phyloP scores from a whole-genome alignment of 2,329 filamentous ascomycete genomes.

The Fusarium tanahbumbuense region DNA sequence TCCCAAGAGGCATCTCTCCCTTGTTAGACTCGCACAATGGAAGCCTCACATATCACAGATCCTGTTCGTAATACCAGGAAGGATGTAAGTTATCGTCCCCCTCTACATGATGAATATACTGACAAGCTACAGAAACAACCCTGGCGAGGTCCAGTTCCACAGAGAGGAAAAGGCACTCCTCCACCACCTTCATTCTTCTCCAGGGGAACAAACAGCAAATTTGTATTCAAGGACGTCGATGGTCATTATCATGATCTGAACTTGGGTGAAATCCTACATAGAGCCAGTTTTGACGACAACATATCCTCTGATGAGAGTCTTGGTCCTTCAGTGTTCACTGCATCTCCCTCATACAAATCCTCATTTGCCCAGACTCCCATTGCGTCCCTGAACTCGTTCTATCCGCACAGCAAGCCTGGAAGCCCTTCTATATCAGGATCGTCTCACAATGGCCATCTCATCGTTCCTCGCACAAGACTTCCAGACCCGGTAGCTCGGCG shows the following conservation, averaged over 20 bases:
- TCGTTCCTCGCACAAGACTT: slow-evolving; percentile 4
- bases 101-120: neutral
- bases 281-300: slow-evolving; percentile 6
- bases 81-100: neutral
- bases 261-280: slow-evolving; percentile 3
- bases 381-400: slow-evolving; percentile 3
- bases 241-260: neutral
- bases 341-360: slow-evolving; percentile 29
- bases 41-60: neutral
- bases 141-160: neutral
- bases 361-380: slow-evolving; percentile 31
- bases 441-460: neutral
- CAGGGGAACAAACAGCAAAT: slow-evolving; percentile 1
- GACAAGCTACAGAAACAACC: slow-evolving; percentile 4
- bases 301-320: slow-evolving; percentile 21
- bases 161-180: slow-evolving; percentile 1
- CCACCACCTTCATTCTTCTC: slow-evolving; percentile 13
- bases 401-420: neutral
- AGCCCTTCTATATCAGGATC: neutral
- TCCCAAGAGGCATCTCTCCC: neutral
- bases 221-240: neutral
- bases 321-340: slow-evolving; percentile 13
- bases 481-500: slow-evolving; percentile 9
- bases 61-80: neutral
- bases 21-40: slow-evolving; percentile 2